Percentiles rank a stretch among this genome's conserved stretches.
Evolutionary conservation across 768 basidiomycete genomes (phyloP).

Genomic region (Paxillus rubicundulus): DNA sequence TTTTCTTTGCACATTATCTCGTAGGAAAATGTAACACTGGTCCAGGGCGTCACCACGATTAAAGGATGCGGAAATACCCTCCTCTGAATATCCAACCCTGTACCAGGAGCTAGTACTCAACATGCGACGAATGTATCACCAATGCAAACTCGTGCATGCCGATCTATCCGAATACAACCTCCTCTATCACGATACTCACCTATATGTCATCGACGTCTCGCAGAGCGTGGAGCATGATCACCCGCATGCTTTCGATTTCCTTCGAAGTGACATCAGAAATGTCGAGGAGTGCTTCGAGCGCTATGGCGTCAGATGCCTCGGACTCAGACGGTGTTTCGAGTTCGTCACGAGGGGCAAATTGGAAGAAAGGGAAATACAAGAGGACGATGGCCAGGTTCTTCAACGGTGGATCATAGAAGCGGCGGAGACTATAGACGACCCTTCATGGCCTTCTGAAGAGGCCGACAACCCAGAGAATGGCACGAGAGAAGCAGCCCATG

Average conservation of each 20-base stretch:
- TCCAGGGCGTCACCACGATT: constrained; percentile 87
- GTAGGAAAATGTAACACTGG: constrained; percentile 1
- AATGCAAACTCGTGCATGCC: constrained; percentile 93
- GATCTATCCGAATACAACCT: constrained; percentile 99
- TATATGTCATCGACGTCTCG: constrained; percentile 96
- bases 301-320: constrained; percentile 72
- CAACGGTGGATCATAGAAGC: constrained; percentile 48
- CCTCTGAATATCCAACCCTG: constrained; percentile 50
- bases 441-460: constrained; percentile 10
- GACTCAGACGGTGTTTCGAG: constrained; percentile 81
- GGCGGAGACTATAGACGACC: constrained; percentile 19
- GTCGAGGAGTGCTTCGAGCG: constrained; percentile 88
- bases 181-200: constrained; percentile 75
- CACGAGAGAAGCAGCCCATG: constrained; percentile 45
- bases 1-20: constrained; percentile 13
- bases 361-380: constrained; percentile 27
- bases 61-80: constrained; percentile 76
- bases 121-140: constrained; percentile 82
- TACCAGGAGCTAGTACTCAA: constrained; percentile 80
- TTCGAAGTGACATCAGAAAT: constrained; percentile 89
- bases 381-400: constrained; percentile 31
- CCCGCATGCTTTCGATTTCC: constrained; percentile 93
- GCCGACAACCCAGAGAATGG: constrained; percentile 11
- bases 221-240: constrained; percentile 99
- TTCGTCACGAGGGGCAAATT: constrained; percentile 70